Conservation (phyloP, 805 yeast genomes). For the Zygosaccharomyces pseudorouxii region DNA sequence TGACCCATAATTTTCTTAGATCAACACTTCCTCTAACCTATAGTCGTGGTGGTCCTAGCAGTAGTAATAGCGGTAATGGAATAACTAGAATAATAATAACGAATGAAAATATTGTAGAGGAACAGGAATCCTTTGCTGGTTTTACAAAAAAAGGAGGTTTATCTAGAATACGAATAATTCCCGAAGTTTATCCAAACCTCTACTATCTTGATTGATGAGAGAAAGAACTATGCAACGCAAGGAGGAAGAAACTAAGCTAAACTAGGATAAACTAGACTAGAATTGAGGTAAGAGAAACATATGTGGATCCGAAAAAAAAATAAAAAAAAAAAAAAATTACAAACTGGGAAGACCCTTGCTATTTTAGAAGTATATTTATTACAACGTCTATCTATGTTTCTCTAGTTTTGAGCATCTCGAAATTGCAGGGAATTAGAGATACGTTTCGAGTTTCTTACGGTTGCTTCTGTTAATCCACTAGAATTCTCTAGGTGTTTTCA, state of each 20-base stretch:
- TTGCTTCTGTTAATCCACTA: not conserved
- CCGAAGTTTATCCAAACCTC: not conserved
- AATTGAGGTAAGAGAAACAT: not conserved
- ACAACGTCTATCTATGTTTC: too few relatives aligned
- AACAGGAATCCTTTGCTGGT: not conserved
- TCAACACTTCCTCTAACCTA: not conserved
- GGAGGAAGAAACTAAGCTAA: not conserved
- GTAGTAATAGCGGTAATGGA: not conserved
- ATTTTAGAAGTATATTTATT: not conserved
- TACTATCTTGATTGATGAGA: not conserved
- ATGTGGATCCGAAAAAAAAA: not conserved
- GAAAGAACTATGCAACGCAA: not conserved
- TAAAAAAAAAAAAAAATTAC: not conserved
- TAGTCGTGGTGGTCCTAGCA: not conserved
- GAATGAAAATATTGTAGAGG: not conserved
- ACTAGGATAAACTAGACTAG: too few relatives aligned
- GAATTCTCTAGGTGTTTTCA: not conserved
- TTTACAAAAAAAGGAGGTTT: not conserved
- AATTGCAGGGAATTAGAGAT: not conserved
- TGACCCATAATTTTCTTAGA: slow-evolving; percentile 7
- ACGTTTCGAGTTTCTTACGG: slow-evolving; percentile 1
- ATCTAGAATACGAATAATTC: not conserved
- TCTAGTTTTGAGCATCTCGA: not conserved
- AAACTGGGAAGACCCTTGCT: not conserved
- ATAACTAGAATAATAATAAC: not conserved